Evolutionary conservation across 202 grass and related monocot genomes (phyloP), one percentile per base, ranked within the genome.

Genomic region (Schoenoplectus triqueter): DNA sequence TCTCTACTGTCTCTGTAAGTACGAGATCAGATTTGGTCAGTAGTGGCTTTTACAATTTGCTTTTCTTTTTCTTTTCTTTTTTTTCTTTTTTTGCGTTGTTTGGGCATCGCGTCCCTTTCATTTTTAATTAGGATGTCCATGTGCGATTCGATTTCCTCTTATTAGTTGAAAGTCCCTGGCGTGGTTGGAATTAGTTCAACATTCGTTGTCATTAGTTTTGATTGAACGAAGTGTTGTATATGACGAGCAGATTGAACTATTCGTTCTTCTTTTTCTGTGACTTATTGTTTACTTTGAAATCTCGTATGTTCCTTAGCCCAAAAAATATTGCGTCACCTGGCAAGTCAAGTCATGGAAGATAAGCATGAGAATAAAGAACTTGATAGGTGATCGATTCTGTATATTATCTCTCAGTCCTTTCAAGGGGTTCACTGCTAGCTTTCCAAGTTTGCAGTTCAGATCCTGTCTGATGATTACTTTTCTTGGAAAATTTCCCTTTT

Each of bases 11-110:
- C 17, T 67, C 31, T 62, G 7, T 7, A 18, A 13, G 54, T 31
- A 54, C 55, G 41, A 6, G 52, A 80, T 47, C 61, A 49, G 81
- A 83, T 83, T 69, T 31, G 81, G 14, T 67, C 42, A 67, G 47
- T 69, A n/a, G 55, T 57, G 4, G 13, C 51, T 59, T 56, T 15
- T 15, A 39, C 65, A 65, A 81, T 65, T 57, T 10, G 10, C 39
- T 50, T 19, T 83, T 65, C n/a, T 64, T 10, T n/a, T 42, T 81
- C 15, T 46, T 73, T 80, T 61, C 18, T 80, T 40, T 40, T 10
- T 56, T 40, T 80, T 19, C 42, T 51, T 14, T 78, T 2, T 59
- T 64, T 64, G 60, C 42, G 2, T 46, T 41, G 10, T 8, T 80
- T 21, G 52, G 57, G 59, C 56, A 6, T 11, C 41, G 48, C n/a